Evolutionary conservation across 495 filamentous ascomycete genomes (phyloP), one percentile per base, ranked within the genome.

Genomic region (Lindgomyces ingoldianus): DNA sequence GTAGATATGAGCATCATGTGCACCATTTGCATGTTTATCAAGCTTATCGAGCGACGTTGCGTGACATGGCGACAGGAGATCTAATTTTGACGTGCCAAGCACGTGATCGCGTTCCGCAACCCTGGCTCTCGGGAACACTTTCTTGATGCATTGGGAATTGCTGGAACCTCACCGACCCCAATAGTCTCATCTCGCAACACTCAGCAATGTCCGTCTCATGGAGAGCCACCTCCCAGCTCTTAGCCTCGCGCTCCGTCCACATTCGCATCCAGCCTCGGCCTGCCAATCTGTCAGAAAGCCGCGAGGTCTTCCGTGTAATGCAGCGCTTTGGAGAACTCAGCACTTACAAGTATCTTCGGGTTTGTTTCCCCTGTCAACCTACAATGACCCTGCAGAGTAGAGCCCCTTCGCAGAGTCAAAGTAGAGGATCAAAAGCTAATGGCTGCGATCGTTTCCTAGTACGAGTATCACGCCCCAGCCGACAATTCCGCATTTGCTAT

Each of bases 311-410:
- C 24, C 79, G 81, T 36, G 82, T 87, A 22, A 76, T 97, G 24
- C 85, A 91, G 73, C 82, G 82, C 70, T 89, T 89, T 74, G 91
- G 90, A 54, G 84, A 91, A 52, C 83, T 97, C 9, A 82, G 85
- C 22, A 85, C 86, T 64, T 97, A 91, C 77, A 84, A 86, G 73
- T 86, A 83, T 67, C 77, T 91, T 19, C 81, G 83, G 69, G 90
- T 91, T 77, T 21, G 75, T 71, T 10, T 44, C 48, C 56, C 52
- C 63, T 39, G 22, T n/a, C n/a, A n/a, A 16, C 18, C 26, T 22
- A 4, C 36, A 25, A 36, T 44, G 4, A 22, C 21, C 21, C 21
- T 45, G 50, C 58, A 49, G 50, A 4, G 22, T 19, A 18, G 4
- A 10, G 18, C 24, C 11, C 3, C 41, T 18, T 25, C 18, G 49